Evolutionary conservation across 805 yeast genomes (phyloP), one percentile per base, ranked within the genome.

Genomic region (Kregervanrija delftensis): DNA sequence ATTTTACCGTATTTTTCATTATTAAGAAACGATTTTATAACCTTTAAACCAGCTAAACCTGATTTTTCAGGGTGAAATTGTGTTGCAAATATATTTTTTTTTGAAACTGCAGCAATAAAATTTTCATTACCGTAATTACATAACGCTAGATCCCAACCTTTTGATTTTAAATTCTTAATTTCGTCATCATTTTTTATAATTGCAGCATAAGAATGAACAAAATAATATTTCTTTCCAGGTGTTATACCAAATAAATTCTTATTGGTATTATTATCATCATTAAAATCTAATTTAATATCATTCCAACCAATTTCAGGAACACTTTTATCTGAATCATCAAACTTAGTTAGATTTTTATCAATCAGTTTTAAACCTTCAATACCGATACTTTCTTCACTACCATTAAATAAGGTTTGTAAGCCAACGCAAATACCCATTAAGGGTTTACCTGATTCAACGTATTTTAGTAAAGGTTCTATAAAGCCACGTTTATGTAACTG

Each of bases 61-160:
- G 96, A 87, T 64, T 93, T 93, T 61, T 93, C 99, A n/a, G 99
- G 99, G 65, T 93, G 99, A 65, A 93, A 93, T 64, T 93, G 99
- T 1, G 98, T 93, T 37, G 97, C 96, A 65, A 93, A 86, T 10
- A 91, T 69, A 50, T 88, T 90, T 47, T 74, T 87, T 57, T 74
- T 83, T 30, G 81, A 61, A 40, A 90, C 62, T 0, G 98, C 93
- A 12, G 97, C 95, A 49, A 93, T 69, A 55, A 90, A 93, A 41
- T 66, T 72, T 64, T 93, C 90, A 28, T 78, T 61, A 1, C 95
- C 95, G 63, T 93, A 93, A 44, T 65, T 69, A 1, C 93, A 77
- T 38, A 76, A 65, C 1, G 89, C 88, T 44, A 85, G 71, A 33
- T 79, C 77, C 96, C 96, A 91, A 8, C 66, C 67, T 22, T 55